phyloP scores from a whole-genome alignment of 1,284 basidiomycete species.

The Hymenochaete sp. region DNA sequence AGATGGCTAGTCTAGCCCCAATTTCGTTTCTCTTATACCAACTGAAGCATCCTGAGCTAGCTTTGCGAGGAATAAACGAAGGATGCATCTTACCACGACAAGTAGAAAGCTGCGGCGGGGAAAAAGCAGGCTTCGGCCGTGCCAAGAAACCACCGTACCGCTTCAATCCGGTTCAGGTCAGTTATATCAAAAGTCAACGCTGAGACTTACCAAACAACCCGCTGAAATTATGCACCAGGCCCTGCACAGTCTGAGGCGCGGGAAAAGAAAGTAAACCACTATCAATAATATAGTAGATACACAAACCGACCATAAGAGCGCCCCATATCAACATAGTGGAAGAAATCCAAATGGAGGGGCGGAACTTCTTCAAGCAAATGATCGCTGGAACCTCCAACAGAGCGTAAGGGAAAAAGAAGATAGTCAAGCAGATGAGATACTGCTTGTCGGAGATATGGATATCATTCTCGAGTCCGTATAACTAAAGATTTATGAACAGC shows the following conservation, averaged over 20 bases:
- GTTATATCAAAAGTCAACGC: neutral
- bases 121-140: slow-evolving; percentile 61
- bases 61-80: neutral
- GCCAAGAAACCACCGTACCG: slow-evolving; percentile 56
- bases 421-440: slow-evolving; percentile 55
- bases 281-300: slow-evolving; percentile 5
- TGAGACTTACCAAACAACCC: slow-evolving; percentile 46
- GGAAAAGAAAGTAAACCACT: slow-evolving; percentile 49
- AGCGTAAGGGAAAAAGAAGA: slow-evolving; percentile 58
- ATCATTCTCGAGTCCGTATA: slow-evolving; percentile 47
- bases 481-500: slow-evolving; percentile 26
- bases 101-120: slow-evolving; percentile 59
- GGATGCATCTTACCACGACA: slow-evolving; percentile 44
- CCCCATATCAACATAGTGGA: slow-evolving; percentile 59
- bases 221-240: slow-evolving; percentile 52
- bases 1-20: slow-evolving; percentile 54
- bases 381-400: slow-evolving; percentile 65
- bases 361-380: slow-evolving; percentile 57
- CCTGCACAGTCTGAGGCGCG: slow-evolving; percentile 50
- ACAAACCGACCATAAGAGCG: slow-evolving; percentile 48
- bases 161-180: slow-evolving; percentile 25
- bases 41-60: neutral
- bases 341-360: slow-evolving; percentile 57
- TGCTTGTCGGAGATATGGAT: slow-evolving; percentile 53
- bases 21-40: slow-evolving; percentile 68